Conservation (phyloP, 768 basidiomycete species). For the Omphalotus guepiniiformis region DNA sequence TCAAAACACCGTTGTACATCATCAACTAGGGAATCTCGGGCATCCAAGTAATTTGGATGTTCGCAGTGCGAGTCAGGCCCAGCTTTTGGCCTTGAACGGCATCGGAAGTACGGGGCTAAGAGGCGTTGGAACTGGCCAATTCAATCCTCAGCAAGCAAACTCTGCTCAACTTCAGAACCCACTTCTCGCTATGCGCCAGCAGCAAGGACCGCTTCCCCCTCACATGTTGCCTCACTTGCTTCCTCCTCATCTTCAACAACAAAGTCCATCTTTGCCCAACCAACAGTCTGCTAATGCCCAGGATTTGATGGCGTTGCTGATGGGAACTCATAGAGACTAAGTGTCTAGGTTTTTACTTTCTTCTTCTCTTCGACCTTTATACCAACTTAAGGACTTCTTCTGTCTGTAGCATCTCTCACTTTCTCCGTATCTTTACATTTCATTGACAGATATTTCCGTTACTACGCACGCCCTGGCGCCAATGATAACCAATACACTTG, state of each 20-base stretch:
- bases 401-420: too few species aligned
- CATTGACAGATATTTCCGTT: too few species aligned
- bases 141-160: constrained; percentile 43
- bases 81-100: constrained; percentile 43
- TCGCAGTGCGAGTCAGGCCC: constrained; percentile 47
- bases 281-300: constrained; percentile 51
- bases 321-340: constrained; percentile 71
- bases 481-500: too few species aligned
- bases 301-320: constrained; percentile 80
- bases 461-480: too few species aligned
- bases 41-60: constrained; percentile 53
- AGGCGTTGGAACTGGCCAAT: constrained; percentile 40
- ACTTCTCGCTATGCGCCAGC: constrained; percentile 41
- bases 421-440: too few species aligned
- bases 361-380: too few species aligned
- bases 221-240: constrained; percentile 57
- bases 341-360: neutral
- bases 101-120: constrained; percentile 45
- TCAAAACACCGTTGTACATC: constrained; percentile 41
- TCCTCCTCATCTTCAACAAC: constrained; percentile 60
- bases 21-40: constrained; percentile 48
- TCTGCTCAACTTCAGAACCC: constrained; percentile 37
- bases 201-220: constrained; percentile 43
- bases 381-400: too few species aligned
- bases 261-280: constrained; percentile 42